Evolutionary conservation across 345 rosid genomes (phyloP).

Genomic region (Nephelium lappaceum): DNA sequence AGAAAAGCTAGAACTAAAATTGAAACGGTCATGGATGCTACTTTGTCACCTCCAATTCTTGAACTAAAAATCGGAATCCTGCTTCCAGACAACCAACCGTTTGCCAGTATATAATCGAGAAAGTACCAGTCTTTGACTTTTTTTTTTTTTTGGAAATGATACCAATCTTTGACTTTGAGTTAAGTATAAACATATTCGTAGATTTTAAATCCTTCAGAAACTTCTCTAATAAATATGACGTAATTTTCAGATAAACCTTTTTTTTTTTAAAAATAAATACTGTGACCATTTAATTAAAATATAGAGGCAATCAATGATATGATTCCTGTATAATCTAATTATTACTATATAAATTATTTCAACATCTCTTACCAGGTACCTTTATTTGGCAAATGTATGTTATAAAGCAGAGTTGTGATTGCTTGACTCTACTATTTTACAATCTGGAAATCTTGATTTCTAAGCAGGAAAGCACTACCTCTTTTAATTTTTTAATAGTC

Average conservation of each 20-base stretch:
- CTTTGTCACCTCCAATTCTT: slow-evolving; percentile 4
- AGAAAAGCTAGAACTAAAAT: slow-evolving; percentile 34
- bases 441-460: slow-evolving; percentile 15
- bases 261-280: too few relatives aligned
- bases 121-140: neutral
- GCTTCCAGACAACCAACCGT: slow-evolving; percentile 17
- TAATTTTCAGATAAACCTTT: too few relatives aligned
- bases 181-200: neutral
- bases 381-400: too few relatives aligned
- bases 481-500: neutral
- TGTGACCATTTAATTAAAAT: too few relatives aligned
- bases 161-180: neutral
- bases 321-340: too few relatives aligned
- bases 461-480: slow-evolving; percentile 9
- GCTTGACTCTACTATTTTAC: neutral
- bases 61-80: slow-evolving; percentile 16
- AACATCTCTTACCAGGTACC: too few relatives aligned
- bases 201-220: too few relatives aligned
- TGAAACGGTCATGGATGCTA: slow-evolving; percentile 37
- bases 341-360: too few relatives aligned
- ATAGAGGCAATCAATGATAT: too few relatives aligned
- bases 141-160: too few relatives aligned
- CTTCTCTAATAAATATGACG: neutral
- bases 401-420: neutral
- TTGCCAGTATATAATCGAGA: neutral